phyloP scores from a whole-genome alignment of 106 monocot species.

The Dendrobium officinale region DNA sequence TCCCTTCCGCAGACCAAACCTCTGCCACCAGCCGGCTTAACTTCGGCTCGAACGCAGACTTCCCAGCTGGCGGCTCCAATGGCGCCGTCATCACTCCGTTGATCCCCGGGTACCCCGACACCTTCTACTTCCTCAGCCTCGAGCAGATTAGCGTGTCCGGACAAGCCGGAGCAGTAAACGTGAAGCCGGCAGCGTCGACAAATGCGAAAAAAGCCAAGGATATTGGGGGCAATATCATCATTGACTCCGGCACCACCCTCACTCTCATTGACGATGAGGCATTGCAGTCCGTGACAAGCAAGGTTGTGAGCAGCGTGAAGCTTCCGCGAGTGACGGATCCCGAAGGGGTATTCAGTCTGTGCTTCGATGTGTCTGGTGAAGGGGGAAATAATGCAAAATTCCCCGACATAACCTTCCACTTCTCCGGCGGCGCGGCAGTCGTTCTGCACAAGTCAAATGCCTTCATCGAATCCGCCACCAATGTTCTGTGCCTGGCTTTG shows the following conservation, averaged over 20 bases:
- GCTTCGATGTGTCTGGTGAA: slow-evolving; percentile 15
- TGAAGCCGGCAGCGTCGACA: background rate
- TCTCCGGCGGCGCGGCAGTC: slow-evolving; percentile 21
- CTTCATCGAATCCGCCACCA: slow-evolving; percentile 3
- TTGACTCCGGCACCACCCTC: slow-evolving; percentile 45
- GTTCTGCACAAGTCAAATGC: slow-evolving; percentile 14
- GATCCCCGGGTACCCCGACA: background rate
- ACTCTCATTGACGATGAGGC: slow-evolving; percentile 11
- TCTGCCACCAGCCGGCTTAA: slow-evolving; percentile 13
- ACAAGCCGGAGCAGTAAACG: background rate
- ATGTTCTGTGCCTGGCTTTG: slow-evolving; percentile 21
- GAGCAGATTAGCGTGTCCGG: slow-evolving; percentile 16
- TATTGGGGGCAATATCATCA: slow-evolving; percentile 17
- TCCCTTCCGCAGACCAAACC: background rate
- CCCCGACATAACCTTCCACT: slow-evolving; percentile 24
- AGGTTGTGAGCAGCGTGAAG: slow-evolving; percentile 2
- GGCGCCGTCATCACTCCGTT: slow-evolving; percentile 17
- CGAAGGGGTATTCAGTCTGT: slow-evolving; percentile 5
- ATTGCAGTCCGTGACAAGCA: background rate
- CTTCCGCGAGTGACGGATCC: slow-evolving; percentile 9
- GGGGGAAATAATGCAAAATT: background rate
- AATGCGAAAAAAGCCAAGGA: background rate
- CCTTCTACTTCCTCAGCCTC: slow-evolving; percentile 30
- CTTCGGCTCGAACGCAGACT: slow-evolving; percentile 18
- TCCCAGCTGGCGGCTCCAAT: background rate